These are phyloP conservation scores for Graphium sp. DNA, from an alignment of 2,329 filamentous ascomycete genomes.

Conservation along the genomic window DNA sequence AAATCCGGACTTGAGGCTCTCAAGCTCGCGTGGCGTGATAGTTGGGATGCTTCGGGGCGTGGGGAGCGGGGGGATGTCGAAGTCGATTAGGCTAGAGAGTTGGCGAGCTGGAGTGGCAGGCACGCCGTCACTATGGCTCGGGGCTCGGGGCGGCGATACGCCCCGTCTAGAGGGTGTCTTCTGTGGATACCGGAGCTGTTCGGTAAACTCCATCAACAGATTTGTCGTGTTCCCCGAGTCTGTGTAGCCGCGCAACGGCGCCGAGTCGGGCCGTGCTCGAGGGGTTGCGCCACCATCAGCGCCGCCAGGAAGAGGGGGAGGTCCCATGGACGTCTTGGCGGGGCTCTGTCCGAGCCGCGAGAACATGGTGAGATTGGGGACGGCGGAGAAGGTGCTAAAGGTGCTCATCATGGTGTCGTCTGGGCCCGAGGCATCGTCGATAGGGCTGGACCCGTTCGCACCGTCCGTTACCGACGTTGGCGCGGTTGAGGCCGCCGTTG, in stretches of 20 bases:
- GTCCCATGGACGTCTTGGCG: constrained; percentile 29
- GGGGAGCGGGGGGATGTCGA: constrained; percentile 81
- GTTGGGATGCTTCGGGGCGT: constrained; percentile 84
- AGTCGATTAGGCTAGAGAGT: constrained; percentile 52
- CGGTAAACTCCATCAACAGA: constrained; percentile 75
- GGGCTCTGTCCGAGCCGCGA: constrained; percentile 55
- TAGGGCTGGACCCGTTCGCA: too few species aligned
- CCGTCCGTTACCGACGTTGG: constrained; percentile 13
- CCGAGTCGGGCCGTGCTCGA: too few species aligned
- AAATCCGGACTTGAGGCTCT: constrained; percentile 80
- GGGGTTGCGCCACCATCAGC: too few species aligned
- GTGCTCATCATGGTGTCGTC: constrained; percentile 67
- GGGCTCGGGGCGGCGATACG: constrained; percentile 14
- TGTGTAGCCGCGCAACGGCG: constrained; percentile 16
- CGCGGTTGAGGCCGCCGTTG: constrained; percentile 10
- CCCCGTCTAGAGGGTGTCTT: constrained; percentile 27
- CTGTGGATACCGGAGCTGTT: constrained; percentile 40
- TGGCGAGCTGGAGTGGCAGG: constrained; percentile 29
- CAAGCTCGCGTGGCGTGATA: constrained; percentile 81
- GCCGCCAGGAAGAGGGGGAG: neutral
- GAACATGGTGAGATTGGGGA: constrained; percentile 76
- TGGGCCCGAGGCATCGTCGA: constrained; percentile 27
- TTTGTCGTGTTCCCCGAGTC: constrained; percentile 52
- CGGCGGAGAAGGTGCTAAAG: constrained; percentile 77
- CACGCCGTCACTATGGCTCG: constrained; percentile 11